Percentiles rank a stretch among this genome's conserved stretches.
Evolutionary conservation across 495 filamentous ascomycete species (phyloP).

Genomic region (Patellaria atrata): DNA sequence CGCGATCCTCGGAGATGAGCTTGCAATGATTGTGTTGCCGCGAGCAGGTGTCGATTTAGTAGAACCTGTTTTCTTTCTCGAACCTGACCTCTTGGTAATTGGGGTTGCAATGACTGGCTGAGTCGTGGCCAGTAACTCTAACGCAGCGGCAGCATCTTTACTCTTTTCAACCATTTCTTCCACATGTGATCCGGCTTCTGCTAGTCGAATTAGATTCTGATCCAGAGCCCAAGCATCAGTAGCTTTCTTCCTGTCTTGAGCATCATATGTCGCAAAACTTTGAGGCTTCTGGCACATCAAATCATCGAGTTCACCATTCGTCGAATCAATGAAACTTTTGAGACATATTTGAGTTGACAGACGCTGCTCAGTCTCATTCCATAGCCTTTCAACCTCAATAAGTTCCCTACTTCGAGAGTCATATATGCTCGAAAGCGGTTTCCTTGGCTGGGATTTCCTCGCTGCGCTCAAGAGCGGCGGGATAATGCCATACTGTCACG

Average conservation of each 20-base stretch:
- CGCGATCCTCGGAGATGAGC: too few relatives aligned
- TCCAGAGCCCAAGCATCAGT: too few relatives aligned
- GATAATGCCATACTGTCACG: slow-evolving; percentile 5
- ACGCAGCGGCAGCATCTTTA: too few relatives aligned
- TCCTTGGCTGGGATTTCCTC: slow-evolving; percentile 5
- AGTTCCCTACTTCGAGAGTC: slow-evolving; percentile 17
- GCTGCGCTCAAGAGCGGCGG: slow-evolving; percentile 9
- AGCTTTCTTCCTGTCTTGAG: slow-evolving; percentile 12
- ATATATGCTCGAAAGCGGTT: slow-evolving; percentile 7
- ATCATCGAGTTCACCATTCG: slow-evolving; percentile 10
- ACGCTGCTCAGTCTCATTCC: slow-evolving; percentile 6
- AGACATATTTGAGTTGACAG: slow-evolving; percentile 2
- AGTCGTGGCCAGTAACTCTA: too few relatives aligned
- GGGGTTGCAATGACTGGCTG: too few relatives aligned
- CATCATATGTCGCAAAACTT: slow-evolving; percentile 13
- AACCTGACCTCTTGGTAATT: too few relatives aligned
- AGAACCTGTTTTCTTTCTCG: too few relatives aligned
- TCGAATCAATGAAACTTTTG: slow-evolving; percentile 4
- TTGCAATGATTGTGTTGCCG: too few relatives aligned
- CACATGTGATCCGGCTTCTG: too few relatives aligned
- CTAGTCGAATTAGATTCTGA: too few relatives aligned
- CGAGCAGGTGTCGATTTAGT: too few relatives aligned
- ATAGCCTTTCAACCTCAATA: slow-evolving; percentile 15
- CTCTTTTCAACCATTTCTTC: too few relatives aligned
- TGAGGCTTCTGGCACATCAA: slow-evolving; percentile 6